Conservation (phyloP, 2,329 filamentous ascomycete genomes). For the Didymella keratinophila region DNA sequence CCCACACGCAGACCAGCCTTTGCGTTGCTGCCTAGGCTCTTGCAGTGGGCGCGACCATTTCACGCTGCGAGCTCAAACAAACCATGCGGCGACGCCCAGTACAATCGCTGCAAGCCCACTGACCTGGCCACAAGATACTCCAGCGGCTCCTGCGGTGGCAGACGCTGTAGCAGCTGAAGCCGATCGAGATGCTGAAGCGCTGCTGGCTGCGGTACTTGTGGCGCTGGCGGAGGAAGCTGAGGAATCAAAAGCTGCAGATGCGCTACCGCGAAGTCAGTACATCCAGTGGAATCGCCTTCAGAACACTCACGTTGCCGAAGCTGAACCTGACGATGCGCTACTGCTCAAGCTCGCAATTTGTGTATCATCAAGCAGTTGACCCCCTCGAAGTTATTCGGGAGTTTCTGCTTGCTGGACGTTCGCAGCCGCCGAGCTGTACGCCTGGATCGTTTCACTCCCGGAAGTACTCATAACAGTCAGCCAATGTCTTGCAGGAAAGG, state of each 20-base stretch:
- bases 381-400: conserved; percentile 19
- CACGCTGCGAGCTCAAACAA: conserved; percentile 8
- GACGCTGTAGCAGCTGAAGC: conserved; percentile 2
- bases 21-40: background rate
- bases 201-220: background rate
- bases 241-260: conserved; percentile 6
- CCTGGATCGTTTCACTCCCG: conserved; percentile 12
- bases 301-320: conserved; percentile 9
- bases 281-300: background rate
- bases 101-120: conserved; percentile 11
- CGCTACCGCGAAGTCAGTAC: background rate
- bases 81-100: conserved; percentile 19
- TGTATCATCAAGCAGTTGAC: conserved; percentile 26
- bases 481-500: background rate
- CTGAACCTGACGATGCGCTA: conserved; percentile 9
- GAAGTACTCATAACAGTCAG: conserved; percentile 2
- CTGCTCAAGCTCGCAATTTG: conserved; percentile 25
- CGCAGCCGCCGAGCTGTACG: conserved; percentile 10
- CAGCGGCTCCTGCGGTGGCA: conserved; percentile 1
- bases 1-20: background rate
- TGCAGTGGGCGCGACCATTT: background rate
- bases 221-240: conserved; percentile 11
- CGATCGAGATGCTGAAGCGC: background rate
- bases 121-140: background rate
- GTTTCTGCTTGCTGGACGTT: conserved; percentile 4